Base-by-base conservation (phyloP, 768 basidiomycete species). In the Arthromyces matolae region DNA sequence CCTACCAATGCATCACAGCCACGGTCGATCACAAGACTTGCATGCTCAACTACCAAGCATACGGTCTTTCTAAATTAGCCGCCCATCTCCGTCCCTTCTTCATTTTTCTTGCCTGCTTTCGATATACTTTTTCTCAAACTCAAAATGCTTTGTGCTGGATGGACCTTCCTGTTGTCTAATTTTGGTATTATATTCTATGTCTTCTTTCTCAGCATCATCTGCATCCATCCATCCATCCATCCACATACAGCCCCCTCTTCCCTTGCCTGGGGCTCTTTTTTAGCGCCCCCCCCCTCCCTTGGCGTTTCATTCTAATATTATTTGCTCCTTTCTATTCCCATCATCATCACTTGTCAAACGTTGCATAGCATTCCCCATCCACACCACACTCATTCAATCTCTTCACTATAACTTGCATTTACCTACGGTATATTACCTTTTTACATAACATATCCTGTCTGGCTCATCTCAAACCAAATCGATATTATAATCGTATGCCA, bases 1-100 rank as follows among this genome's bases (percentile, higher is more conserved):
- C 10, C 46, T 68, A 29, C 60, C 68, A n/a, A 32, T 47, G 23
- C 38, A 58, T 42, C 60, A 60, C 31, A 48, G 46, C 35, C 52
- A 60, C 42, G 45, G 37, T 12, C 39, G 32, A 31, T 53, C 51
- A 39, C 47, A 52, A 34, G 43, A 47, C 16, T 36, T 57, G 16
- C 57, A 60, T 24, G 55, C 47, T 9, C 57, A 44, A 27, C 45
- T 42, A 13, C 36, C 59, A 16, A 36, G 48, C 34, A 29, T 54
- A 31, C 47, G 38, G 23, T 10, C 14, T 12, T 18, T 3, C 32
- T 12, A 18, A 12, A n/a, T 14, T 20, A 14, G 31, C 10, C 24
- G 29, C 16, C 23, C 25, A 14, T 25, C 19, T 40, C 33, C 7
- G 23, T 32, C 33, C 18, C 10, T 8, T 10, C 40, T 42, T 42